phyloP scores from a whole-genome alignment of 139 green algal genomes.

The Chlorella sorokiniana region DNA sequence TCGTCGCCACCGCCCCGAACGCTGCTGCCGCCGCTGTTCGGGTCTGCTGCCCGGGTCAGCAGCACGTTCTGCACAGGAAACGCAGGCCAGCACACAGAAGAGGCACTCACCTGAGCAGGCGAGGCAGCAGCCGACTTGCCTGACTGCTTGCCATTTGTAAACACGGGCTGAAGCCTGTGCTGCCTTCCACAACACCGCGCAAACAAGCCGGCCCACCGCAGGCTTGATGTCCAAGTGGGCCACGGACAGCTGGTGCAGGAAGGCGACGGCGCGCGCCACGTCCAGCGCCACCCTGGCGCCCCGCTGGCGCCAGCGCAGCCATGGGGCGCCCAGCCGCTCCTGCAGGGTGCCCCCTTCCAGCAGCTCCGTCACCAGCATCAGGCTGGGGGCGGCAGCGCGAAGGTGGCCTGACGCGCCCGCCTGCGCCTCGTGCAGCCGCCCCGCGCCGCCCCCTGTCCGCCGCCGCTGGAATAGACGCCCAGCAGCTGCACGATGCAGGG shows the following conservation, averaged over 20 bases:
- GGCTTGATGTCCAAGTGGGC: conserved; percentile 2
- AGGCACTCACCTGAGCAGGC: too few species aligned
- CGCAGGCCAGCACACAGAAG: too few species aligned
- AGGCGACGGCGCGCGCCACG: background rate
- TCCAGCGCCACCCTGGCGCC: background rate
- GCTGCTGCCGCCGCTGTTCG: background rate
- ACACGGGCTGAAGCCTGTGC: too few species aligned
- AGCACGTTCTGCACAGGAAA: background rate
- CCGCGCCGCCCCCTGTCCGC: too few species aligned
- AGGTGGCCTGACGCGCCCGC: background rate
- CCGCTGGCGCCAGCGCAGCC: background rate
- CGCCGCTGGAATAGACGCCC: background rate
- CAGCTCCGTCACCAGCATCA: conserved; percentile 8
- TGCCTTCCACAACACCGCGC: too few species aligned
- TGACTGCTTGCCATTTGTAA: too few species aligned
- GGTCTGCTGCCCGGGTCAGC: background rate
- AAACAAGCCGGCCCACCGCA: background rate
- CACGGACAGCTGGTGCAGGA: background rate
- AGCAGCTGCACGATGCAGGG: conserved; percentile 1
- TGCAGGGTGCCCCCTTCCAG: background rate
- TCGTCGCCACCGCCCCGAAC: background rate
- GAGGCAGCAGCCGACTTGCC: too few species aligned
- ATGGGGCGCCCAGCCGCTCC: background rate
- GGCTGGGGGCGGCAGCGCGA: background rate
- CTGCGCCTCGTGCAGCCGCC: background rate